Evolutionary conservation across 805 yeast species (phyloP).

Genomic region (Kregervanrija pseudodelftensis): DNA sequence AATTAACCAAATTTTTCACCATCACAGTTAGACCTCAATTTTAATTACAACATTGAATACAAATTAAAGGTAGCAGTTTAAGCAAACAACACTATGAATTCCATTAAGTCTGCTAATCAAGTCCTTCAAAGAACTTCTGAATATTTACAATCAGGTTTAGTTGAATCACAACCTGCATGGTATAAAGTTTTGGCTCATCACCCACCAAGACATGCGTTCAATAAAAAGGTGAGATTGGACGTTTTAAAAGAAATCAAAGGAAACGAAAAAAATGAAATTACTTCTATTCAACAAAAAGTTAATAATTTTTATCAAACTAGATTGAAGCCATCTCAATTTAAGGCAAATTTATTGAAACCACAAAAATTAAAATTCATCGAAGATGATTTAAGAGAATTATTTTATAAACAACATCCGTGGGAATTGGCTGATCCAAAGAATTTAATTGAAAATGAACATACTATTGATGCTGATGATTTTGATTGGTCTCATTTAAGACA

Average conservation of each 20-base stretch:
- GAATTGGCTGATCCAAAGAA: conserved; percentile 87
- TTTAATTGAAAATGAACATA: conserved; percentile 67
- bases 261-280: conserved; percentile 15
- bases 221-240: conserved; percentile 34
- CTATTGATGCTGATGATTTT: conserved; percentile 36
- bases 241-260: conserved; percentile 17
- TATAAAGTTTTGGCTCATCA: conserved; percentile 72
- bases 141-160: conserved; percentile 62
- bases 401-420: conserved; percentile 96
- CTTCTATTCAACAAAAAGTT: conserved; percentile 8
- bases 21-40: too few species aligned
- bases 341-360: conserved; percentile 40
- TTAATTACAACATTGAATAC: too few species aligned
- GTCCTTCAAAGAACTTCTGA: conserved; percentile 79
- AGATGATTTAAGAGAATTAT: conserved; percentile 75
- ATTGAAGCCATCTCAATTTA: conserved; percentile 28
- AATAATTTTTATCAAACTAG: conserved; percentile 40
- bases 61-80: too few species aligned
- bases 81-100: conserved; percentile 42
- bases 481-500: conserved; percentile 84
- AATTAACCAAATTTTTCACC: too few species aligned
- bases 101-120: conserved; percentile 66
- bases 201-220: conserved; percentile 69
- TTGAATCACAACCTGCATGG: conserved; percentile 79
- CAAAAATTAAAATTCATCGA: conserved; percentile 55